Base-by-base conservation (phyloP, 2,329 filamentous ascomycete genomes). In the Teratosphaeria pseudoeucalypti region DNA sequence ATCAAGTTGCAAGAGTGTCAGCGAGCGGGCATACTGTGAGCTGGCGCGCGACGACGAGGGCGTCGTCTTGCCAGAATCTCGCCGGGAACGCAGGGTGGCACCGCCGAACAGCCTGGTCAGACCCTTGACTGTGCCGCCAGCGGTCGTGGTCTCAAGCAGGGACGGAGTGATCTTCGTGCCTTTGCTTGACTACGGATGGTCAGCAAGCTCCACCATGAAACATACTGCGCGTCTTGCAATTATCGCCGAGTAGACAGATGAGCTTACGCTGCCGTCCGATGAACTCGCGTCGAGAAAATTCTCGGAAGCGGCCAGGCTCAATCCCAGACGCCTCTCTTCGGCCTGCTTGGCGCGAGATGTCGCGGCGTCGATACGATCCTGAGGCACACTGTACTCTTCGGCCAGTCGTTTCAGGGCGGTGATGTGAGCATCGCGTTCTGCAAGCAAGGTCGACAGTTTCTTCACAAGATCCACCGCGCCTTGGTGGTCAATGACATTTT, bases 361-460 rank as follows among this genome's bases (percentile, higher is more conserved):
- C 54, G 67, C 65, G 47, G 68, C 69, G 10, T 60, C 61, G 39
- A 72, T 65, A 5, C 68, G 62, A 23, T 66, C 63, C 19, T 59
- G 49, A 4, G 70, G 70, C 9, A 71, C 64, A 16, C 68, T 68
- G 56, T 68, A 70, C 58, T 72, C 70, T 57, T 72, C 67, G 11
- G 67, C 68, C 19, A 72, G 57, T 9, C 69, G 64, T 29, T 66
- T 71, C 56, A 72, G 60, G 11, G 70, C 70, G 12, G 70, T 71
- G 26, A 72, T 67, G 60, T 71, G 69, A 10, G 70, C 70, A 65
- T 72, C 70, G 27, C 70, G 61, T 61, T 71, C 66, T 14, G 70
- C 70, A 23, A 72, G 61, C 34, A 69, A 58, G 9, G 60, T 61
- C 7, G 68, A 63, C 52, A 72, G 58, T 43, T 68, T 63, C 32